phyloP scores from a whole-genome alignment of 371 early-diverging fungal genomes.

The Haplosporangium sp. region DNA sequence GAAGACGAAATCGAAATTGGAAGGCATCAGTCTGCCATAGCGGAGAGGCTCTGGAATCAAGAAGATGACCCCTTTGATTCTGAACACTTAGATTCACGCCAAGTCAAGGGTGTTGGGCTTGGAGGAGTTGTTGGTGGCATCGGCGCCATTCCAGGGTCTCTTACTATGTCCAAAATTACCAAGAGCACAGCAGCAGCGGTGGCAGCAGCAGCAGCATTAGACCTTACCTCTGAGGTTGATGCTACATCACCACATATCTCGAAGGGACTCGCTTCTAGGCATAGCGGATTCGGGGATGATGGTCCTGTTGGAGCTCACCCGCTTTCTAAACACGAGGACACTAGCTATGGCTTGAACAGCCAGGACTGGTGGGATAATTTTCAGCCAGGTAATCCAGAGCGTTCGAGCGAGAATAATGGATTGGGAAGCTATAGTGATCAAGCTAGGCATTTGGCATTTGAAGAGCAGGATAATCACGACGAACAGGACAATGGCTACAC shows the following conservation, averaged over 20 bases:
- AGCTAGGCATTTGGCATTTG: neutral
- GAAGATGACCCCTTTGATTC: slow-evolving; percentile 46
- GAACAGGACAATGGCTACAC: slow-evolving; percentile 10
- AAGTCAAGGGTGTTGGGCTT: slow-evolving; percentile 45
- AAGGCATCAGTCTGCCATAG: slow-evolving; percentile 10
- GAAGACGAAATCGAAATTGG: slow-evolving; percentile 32
- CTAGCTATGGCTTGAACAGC: slow-evolving; percentile 26
- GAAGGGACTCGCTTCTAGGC: neutral
- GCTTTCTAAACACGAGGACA: slow-evolving; percentile 26
- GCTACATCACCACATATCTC: neutral
- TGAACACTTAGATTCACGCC: slow-evolving; percentile 41
- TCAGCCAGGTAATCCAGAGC: neutral
- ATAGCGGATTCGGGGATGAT: neutral
- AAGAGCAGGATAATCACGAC: neutral
- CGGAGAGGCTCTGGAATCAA: slow-evolving; percentile 47
- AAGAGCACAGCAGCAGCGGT: slow-evolving; percentile 1
- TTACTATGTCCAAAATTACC: slow-evolving; percentile 28
- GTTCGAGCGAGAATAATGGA: neutral
- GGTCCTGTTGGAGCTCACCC: neutral
- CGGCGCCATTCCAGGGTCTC: slow-evolving; percentile 42
- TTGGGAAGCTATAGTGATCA: neutral
- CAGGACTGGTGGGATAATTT: slow-evolving; percentile 42
- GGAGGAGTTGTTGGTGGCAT: slow-evolving; percentile 53
- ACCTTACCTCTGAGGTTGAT: neutral
- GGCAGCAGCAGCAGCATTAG: neutral